Conservation (phyloP, 352 stramenopile species). For the Blastocystis sp. region DNA sequence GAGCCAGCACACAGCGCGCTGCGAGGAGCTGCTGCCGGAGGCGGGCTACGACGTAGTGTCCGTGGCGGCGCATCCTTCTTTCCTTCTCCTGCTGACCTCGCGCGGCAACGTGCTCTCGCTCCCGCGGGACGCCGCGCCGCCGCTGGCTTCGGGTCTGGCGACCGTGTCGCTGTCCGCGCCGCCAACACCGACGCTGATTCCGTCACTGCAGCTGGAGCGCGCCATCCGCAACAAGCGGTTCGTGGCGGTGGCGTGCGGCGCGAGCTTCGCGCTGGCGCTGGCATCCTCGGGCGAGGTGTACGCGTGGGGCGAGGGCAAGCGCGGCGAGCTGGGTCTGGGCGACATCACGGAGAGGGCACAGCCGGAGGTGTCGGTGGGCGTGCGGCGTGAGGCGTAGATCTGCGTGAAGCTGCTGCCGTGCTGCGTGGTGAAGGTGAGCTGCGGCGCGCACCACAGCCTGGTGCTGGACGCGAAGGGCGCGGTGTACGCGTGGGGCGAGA, state of each 20-base stretch:
- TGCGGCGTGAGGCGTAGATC: conserved; percentile 12
- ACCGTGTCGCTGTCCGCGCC: background rate
- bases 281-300: conserved; percentile 34
- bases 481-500: conserved; percentile 68
- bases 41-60: background rate
- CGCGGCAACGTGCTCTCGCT: conserved; percentile 9
- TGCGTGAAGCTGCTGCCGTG: conserved; percentile 10
- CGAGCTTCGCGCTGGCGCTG: conserved; percentile 24
- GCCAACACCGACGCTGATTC: background rate
- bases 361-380: background rate
- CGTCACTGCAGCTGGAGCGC: conserved; percentile 15
- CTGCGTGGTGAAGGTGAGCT: conserved; percentile 37
- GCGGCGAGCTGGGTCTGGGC: conserved; percentile 37
- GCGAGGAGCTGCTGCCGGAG: background rate
- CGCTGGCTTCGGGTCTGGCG: background rate
- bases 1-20: no score
- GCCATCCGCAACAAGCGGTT: conserved; percentile 13
- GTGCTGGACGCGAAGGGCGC: conserved; percentile 35
- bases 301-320: conserved; percentile 9
- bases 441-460: conserved; percentile 5
- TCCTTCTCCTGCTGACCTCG: conserved; percentile 35
- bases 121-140: background rate
- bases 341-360: background rate
- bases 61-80: background rate
- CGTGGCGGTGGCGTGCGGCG: background rate